Evolutionary conservation across 495 filamentous ascomycete species (phyloP), one percentile per base, ranked within the genome.

Genomic region (Lasiosphaeris hirsuta): DNA sequence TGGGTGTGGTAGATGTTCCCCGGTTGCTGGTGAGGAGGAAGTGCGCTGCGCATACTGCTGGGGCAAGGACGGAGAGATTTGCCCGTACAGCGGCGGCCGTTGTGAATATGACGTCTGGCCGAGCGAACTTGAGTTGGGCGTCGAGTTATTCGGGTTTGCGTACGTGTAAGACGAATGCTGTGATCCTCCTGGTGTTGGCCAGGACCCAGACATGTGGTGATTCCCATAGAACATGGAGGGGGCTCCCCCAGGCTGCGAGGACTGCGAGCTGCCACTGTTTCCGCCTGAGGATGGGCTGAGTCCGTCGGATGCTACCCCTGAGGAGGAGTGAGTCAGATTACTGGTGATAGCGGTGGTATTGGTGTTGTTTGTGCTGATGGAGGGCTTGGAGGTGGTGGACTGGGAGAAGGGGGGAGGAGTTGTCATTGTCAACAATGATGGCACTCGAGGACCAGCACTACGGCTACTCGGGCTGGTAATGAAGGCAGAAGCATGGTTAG

Each of bases 331-430:
- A 54, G 73, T 79, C 60, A 79, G 75, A 77, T 61, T 37, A 85
- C 75, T 68, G 78, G 82, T 45, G 81, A 80, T 56, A 84, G 54
- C 15, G 58, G 57, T 46, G 39, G 30, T 55, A 19, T 49, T 85
- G 33, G 84, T 82, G 6, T 84, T 89, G 30, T 87, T 76, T 57
- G 81, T 87, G 60, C 79, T 82, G 54, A 81, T 81, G 60, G 79
- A 83, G 54, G 83, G 78, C 60, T 59, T 73, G 60, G 54, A 68
- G 60, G 51, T 66, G 67, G 68, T 84, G 65, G 69, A 69, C 54
- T 69, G 78, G 65, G 69, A 75, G 65, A 55, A 76, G 68, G 73
- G 60, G 68, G 70, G 70, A 67, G 60, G 35, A n/a, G 57, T 46
- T 39, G 57, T 34, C 36, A 46, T 52, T 9, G 50, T 49, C 36